Conservation (phyloP, 2,329 filamentous ascomycete species). For the Scedosporium minutisporum region DNA sequence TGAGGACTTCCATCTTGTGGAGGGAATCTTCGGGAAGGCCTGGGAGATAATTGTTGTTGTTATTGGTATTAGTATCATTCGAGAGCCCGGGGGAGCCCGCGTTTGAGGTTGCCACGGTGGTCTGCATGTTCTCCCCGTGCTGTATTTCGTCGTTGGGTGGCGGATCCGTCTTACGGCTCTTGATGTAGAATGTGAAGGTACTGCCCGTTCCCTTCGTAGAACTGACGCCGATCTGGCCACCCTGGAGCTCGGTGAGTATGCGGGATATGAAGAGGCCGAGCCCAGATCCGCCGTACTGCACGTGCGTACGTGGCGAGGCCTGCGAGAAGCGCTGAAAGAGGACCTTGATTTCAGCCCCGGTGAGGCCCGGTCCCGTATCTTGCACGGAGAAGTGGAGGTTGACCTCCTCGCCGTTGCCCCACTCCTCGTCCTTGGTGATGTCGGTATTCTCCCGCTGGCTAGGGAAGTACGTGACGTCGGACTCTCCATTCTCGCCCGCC, state of each 20-base stretch:
- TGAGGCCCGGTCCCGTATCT: slow-evolving; percentile 61
- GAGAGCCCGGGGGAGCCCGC: too few relatives aligned
- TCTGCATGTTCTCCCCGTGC: slow-evolving; percentile 11
- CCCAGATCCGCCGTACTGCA: slow-evolving; percentile 62
- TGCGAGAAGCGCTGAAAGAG: slow-evolving; percentile 62
- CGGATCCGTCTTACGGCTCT: slow-evolving; percentile 46
- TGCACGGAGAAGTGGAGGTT: slow-evolving; percentile 64
- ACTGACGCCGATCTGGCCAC: slow-evolving; percentile 65
- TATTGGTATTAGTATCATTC: too few relatives aligned
- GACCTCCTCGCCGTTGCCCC: slow-evolving; percentile 62
- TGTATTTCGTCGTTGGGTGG: neutral
- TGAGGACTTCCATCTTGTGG: slow-evolving; percentile 44
- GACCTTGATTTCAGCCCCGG: slow-evolving; percentile 53
- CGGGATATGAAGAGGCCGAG: slow-evolving; percentile 68
- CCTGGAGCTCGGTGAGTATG: slow-evolving; percentile 66
- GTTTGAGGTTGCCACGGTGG: slow-evolving; percentile 15
- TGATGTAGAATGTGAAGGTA: slow-evolving; percentile 70
- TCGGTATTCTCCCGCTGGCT: slow-evolving; percentile 19
- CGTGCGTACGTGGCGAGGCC: slow-evolving; percentile 58
- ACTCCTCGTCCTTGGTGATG: slow-evolving; percentile 48
- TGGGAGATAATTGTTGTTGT: neutral
- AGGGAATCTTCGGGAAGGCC: slow-evolving; percentile 11
- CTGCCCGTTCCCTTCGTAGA: slow-evolving; percentile 59
- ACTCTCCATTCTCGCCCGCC: slow-evolving; percentile 28
- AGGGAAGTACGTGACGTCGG: slow-evolving; percentile 10